Evolutionary conservation across 148 eudicot genomes (phyloP), one percentile per base, ranked within the genome.

Genomic region (Amaranthus hypochondriacus): DNA sequence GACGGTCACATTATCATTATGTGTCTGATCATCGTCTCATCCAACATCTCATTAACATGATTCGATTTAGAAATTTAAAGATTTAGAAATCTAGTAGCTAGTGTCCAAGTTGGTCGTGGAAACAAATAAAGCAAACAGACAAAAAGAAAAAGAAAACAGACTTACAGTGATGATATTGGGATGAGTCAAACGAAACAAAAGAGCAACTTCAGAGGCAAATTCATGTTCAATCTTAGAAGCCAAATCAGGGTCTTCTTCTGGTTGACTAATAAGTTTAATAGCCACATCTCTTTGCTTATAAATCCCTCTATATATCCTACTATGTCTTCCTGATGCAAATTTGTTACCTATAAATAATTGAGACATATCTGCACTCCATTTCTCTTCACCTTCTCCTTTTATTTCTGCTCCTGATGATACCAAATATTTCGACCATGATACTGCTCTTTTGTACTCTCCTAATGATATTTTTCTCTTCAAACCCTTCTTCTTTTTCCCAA

Each of bases 301-400:
- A 57, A 92, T 79, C 61, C 99, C 99, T 76, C 91, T 89, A 53
- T 95, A 95, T 53, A 95, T 90, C 77, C 99, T 86, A 69, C 99
- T 95, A 78, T 92, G 99, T 73, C 92, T 78, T 9, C 99, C 99
- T 0, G 92, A 75, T 2, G 97, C 99, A 69, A 95, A 95, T 54
- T 95, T 95, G 44, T 77, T 84, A 3, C 99, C 97, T 7, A 95
- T 90, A 18, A 81, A 87, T 28, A 95, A 75, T 79, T 90, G 85
- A 13, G 99, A 95, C 99, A 95, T 92, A 57, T 95, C 99, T 3
- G 99, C 99, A 68, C 97, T 86, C 99, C 99, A 95, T 71, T 84
- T 85, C 4, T 84, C 92, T 60, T 85, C 97, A 2, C 85, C 91
- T 10, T 84, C 92, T 7, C 91, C 97, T 53, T 90, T 92, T 18